phyloP scores from a whole-genome alignment of 208 protist genomes.

The Borovskyia barvae region DNA sequence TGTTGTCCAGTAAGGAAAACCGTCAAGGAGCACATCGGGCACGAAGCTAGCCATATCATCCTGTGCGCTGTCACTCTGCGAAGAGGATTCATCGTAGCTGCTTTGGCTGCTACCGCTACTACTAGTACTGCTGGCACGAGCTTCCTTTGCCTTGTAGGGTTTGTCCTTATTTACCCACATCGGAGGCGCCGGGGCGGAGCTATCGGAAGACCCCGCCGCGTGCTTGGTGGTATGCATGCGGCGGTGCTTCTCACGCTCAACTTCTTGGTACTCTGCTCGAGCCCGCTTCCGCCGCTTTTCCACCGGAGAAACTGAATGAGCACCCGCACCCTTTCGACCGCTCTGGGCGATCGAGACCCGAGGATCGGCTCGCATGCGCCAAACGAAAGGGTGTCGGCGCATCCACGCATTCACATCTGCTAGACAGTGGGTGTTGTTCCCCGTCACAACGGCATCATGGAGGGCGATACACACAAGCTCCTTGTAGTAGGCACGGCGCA shows the following conservation, averaged over 20 bases:
- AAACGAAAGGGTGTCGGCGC: conserved; percentile 24
- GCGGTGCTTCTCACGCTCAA: conserved; percentile 8
- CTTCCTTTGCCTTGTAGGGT: not conserved
- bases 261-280: not conserved
- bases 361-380: conserved; percentile 11
- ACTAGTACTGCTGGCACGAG: conserved; percentile 1
- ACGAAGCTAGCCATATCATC: conserved; percentile 46
- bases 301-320: no score
- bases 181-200: not conserved
- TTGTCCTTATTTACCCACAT: no score
- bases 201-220: not conserved
- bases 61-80: conserved; percentile 5
- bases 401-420: conserved; percentile 60
- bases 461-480: conserved; percentile 83
- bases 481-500: conserved; percentile 73
- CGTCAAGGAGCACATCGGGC: conserved; percentile 77
- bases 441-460: conserved; percentile 25
- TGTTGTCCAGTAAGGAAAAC: conserved; percentile 79
- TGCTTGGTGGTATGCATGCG: not conserved
- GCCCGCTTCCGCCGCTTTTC: conserved; percentile 12
- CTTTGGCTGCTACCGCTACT: conserved; percentile 14
- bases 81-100: conserved; percentile 9
- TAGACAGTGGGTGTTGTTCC: conserved; percentile 49
- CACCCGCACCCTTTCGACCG: not conserved
- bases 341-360: not conserved